A percentile compares a stretch with the other conserved stretches of the same genome.
Evolutionary conservation across 176 grass and related monocot genomes (phyloP).

Genomic region (Oryza australiensis): DNA sequence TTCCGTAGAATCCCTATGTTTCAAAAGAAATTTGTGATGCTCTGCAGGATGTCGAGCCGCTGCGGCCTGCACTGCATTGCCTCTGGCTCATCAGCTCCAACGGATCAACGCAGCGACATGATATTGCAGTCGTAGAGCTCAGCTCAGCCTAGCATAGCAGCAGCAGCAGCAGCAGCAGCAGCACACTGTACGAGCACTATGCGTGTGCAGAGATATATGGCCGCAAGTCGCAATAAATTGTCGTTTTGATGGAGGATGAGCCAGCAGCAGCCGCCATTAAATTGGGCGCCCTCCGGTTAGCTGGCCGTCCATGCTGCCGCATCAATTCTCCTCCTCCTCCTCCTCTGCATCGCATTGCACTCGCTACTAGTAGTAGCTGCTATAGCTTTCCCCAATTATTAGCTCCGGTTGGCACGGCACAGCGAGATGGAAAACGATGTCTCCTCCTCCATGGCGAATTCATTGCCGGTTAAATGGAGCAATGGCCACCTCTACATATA

Average conservation of each 20-base stretch:
- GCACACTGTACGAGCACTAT: not conserved
- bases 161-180: too few relatives aligned
- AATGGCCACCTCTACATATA: not conserved
- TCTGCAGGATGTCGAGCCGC: too few relatives aligned
- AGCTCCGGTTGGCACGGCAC: constrained; percentile 15
- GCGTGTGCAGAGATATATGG: not conserved
- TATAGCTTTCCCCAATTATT: constrained; percentile 24
- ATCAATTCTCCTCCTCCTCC: constrained; percentile 10
- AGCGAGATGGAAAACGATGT: constrained; percentile 24
- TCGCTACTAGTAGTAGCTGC: not conserved
- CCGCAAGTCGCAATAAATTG: constrained; percentile 32
- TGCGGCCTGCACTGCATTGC: too few relatives aligned
- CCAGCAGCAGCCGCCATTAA: not conserved
- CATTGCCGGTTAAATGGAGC: not conserved
- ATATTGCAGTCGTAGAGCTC: not conserved
- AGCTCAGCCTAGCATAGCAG: too few relatives aligned
- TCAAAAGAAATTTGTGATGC: too few relatives aligned
- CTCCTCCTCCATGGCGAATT: not conserved
- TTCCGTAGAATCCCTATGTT: too few relatives aligned
- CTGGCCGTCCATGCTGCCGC: constrained; percentile 23
- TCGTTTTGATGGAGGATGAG: constrained; percentile 7
- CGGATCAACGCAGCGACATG: too few relatives aligned
- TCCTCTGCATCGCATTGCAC: not conserved
- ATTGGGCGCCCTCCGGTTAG: constrained; percentile 29
- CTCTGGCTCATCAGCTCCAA: too few relatives aligned